Conservation (phyloP, 306 rosid species). For the Aeschynomene evenia region DNA sequence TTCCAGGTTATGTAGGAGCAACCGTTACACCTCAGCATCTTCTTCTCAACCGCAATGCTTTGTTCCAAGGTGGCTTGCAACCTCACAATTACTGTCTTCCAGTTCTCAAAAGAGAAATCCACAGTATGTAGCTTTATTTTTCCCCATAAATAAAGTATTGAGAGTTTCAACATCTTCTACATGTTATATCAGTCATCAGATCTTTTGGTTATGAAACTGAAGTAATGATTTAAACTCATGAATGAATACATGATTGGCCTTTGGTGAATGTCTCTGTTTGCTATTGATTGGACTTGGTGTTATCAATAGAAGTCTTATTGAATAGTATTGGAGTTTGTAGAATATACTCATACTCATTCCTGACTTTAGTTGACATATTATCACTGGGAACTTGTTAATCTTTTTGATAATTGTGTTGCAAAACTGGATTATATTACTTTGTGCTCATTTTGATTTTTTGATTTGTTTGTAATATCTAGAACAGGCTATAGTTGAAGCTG, state of each 20-base stretch:
- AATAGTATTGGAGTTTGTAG: constrained; percentile 1
- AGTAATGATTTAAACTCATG: not conserved
- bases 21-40: constrained; percentile 96
- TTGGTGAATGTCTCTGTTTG: not conserved
- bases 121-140: constrained; percentile 51
- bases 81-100: constrained; percentile 92
- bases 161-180: constrained; percentile 8
- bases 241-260: not conserved
- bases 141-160: not conserved
- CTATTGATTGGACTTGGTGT: constrained; percentile 11
- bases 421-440: constrained; percentile 15
- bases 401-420: constrained; percentile 6
- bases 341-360: not conserved
- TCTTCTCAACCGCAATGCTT: constrained; percentile 73
- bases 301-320: not conserved
- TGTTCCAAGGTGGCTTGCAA: constrained; percentile 92
- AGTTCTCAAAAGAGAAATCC: constrained; percentile 77
- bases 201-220: constrained; percentile 11
- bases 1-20: constrained; percentile 67
- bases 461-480: constrained; percentile 37
- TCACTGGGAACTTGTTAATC: not conserved
- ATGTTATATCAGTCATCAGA: not conserved
- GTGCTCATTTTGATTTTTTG: constrained; percentile 1
- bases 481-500: constrained; percentile 77
- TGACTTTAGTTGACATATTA: constrained; percentile 7